Conservation (phyloP, 352 stramenopile species). For the Globisporangium carolinianum region DNA sequence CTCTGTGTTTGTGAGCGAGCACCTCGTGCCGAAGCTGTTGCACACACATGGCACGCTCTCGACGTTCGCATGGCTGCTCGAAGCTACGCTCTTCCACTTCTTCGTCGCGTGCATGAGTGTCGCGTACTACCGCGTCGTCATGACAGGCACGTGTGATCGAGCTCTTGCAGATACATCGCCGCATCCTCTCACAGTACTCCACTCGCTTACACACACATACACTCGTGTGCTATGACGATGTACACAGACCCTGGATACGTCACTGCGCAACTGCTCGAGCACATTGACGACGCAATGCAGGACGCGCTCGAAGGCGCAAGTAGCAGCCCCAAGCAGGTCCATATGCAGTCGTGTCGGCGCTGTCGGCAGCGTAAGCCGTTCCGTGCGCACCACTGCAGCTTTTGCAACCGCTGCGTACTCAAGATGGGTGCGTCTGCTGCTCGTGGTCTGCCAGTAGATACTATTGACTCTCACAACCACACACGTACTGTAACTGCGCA, state of each 20-base stretch:
- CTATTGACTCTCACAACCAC: too few species aligned
- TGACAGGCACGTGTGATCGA: slow-evolving; percentile 40
- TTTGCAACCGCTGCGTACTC: slow-evolving; percentile 79
- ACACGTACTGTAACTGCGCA: slow-evolving; percentile 9
- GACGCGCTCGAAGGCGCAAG: slow-evolving; percentile 46
- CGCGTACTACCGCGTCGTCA: slow-evolving; percentile 67
- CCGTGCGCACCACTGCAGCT: slow-evolving; percentile 79
- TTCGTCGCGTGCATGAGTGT: slow-evolving; percentile 38
- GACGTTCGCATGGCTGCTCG: slow-evolving; percentile 21
- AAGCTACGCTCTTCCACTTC: slow-evolving; percentile 55
- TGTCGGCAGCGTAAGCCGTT: slow-evolving; percentile 76
- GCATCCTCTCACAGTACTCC: not conserved
- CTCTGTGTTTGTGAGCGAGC: slow-evolving; percentile 44
- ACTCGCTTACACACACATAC: too few species aligned
- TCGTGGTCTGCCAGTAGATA: not conserved
- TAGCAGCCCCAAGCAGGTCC: slow-evolving; percentile 1
- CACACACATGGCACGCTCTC: slow-evolving; percentile 4
- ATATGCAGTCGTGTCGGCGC: slow-evolving; percentile 35
- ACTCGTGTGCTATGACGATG: too few species aligned
- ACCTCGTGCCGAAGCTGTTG: slow-evolving; percentile 34
- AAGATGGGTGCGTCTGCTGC: slow-evolving; percentile 61
- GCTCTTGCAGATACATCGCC: not conserved
- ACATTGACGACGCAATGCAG: slow-evolving; percentile 52
- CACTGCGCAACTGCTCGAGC: slow-evolving; percentile 49
- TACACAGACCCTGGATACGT: slow-evolving; percentile 72